Percentiles rank a stretch among this genome's conserved stretches.
Conservation (phyloP, 805 yeast genomes). For the Wickerhamiella galacta region DNA sequence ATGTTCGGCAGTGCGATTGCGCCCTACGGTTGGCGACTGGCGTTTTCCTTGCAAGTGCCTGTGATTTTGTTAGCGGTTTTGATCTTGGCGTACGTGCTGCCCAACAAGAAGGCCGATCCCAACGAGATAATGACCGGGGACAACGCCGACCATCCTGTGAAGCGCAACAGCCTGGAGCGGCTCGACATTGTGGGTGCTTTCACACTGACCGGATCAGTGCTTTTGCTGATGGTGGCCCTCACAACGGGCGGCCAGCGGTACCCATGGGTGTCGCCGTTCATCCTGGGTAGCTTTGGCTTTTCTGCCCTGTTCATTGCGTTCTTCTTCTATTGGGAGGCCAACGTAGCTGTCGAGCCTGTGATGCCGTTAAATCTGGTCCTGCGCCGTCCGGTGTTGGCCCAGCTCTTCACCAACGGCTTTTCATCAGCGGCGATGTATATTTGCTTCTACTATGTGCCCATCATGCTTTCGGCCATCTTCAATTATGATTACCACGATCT, state of each 20-base stretch:
- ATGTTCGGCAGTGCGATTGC: conserved; percentile 37
- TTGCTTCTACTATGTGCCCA: conserved; percentile 51
- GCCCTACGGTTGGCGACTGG: conserved; percentile 46
- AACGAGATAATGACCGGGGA: conserved; percentile 18
- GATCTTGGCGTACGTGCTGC: conserved; percentile 17
- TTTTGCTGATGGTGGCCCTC: conserved; percentile 45
- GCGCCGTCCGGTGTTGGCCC: conserved; percentile 43
- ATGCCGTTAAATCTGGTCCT: conserved; percentile 44
- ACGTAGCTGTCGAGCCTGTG: conserved; percentile 44
- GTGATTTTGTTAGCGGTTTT: conserved; percentile 23
- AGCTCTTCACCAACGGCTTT: conserved; percentile 55
- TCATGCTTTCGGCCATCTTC: conserved; percentile 55
- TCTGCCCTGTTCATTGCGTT: conserved; percentile 22
- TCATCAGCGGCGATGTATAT: conserved; percentile 52
- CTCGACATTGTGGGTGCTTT: conserved; percentile 55
- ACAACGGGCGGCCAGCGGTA: conserved; percentile 47
- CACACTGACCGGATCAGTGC: conserved; percentile 39
- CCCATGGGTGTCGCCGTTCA: conserved; percentile 27
- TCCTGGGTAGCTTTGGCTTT: conserved; percentile 23
- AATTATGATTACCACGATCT: conserved; percentile 56
- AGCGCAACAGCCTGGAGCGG: conserved; percentile 32
- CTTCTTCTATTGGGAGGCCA: conserved; percentile 37
- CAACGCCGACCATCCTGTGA: conserved; percentile 19
- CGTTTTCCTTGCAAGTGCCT: conserved; percentile 27
- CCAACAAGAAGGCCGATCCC: conserved; percentile 8